phyloP scores from a whole-genome alignment of 2,329 filamentous ascomycete species.

The Xylaria sp. region DNA sequence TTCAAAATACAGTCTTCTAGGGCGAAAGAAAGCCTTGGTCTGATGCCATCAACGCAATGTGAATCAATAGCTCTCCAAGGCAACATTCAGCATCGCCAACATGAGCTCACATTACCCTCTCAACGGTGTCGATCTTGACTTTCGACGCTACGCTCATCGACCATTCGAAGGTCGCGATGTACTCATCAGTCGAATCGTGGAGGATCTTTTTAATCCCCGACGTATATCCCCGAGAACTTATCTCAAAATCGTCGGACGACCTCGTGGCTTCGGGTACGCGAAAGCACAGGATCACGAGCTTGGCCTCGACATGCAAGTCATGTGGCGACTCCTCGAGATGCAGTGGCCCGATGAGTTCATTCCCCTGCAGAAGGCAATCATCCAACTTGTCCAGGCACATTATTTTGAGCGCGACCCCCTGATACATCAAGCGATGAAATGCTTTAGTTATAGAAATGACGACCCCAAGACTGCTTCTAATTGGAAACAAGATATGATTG shows the following conservation, averaged over 20 bases:
- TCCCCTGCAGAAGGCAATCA: conserved; percentile 17
- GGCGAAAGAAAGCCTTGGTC: not conserved
- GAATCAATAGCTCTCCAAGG: not conserved
- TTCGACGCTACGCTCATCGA: conserved; percentile 51
- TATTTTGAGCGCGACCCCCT: conserved; percentile 28
- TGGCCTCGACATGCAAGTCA: conserved; percentile 45
- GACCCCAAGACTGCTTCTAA: not conserved
- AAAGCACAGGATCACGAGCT: conserved; percentile 43
- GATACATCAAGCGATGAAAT: conserved; percentile 19
- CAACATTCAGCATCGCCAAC: conserved; percentile 1
- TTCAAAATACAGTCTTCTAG: not conserved
- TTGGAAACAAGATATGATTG: conserved; percentile 42
- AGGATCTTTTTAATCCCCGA: conserved; percentile 46
- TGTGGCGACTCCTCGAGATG: conserved; percentile 46
- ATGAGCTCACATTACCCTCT: conserved; percentile 51
- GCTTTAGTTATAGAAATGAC: not conserved
- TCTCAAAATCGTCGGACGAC: not conserved
- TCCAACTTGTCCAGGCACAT: conserved; percentile 25
- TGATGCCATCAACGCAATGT: not conserved
- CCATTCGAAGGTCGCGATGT: conserved; percentile 49
- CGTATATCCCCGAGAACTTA: conserved; percentile 36
- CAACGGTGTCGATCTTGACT: conserved; percentile 49
- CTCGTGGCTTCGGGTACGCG: conserved; percentile 35
- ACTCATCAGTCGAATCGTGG: conserved; percentile 49
- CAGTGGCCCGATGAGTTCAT: conserved; percentile 15